Percentiles rank a stretch among this genome's conserved stretches.
These are phyloP conservation scores for Solanum habrochaites DNA, from an alignment of 257 asterid species.

Conservation along the genomic window DNA sequence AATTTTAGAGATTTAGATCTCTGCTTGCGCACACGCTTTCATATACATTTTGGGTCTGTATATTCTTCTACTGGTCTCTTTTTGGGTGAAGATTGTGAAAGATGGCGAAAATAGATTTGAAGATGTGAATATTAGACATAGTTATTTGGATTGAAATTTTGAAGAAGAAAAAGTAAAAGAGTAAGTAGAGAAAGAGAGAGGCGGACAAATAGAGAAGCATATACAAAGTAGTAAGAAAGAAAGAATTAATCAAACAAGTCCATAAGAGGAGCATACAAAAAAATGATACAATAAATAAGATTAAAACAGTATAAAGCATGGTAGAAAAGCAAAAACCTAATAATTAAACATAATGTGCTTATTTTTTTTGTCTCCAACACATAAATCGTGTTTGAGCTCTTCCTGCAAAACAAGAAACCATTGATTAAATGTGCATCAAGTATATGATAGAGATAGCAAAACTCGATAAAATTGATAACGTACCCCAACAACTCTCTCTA, in stretches of 20 bases:
- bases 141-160: neutral
- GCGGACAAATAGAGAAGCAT: no score
- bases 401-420: neutral
- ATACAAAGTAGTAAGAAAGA: neutral
- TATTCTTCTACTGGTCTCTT: fast-evolving
- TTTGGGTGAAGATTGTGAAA: no score
- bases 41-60: no score
- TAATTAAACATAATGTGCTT: neutral
- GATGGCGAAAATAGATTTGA: fast-evolving
- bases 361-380: neutral
- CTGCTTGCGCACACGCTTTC: no score
- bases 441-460: no score
- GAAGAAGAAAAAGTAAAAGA: neutral
- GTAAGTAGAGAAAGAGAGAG: neutral
- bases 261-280: neutral
- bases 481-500: constrained; percentile 67
- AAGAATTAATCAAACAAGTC: neutral
- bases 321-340: neutral
- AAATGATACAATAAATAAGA: neutral
- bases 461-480: neutral
- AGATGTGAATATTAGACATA: no score
- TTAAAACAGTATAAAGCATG: neutral
- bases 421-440: fast-evolving
- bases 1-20: no score
- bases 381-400: neutral